A percentile compares a stretch with the other conserved stretches of the same genome.
Conservation (phyloP, 495 filamentous ascomycete genomes). For the Lasiosphaeria hispida region DNA sequence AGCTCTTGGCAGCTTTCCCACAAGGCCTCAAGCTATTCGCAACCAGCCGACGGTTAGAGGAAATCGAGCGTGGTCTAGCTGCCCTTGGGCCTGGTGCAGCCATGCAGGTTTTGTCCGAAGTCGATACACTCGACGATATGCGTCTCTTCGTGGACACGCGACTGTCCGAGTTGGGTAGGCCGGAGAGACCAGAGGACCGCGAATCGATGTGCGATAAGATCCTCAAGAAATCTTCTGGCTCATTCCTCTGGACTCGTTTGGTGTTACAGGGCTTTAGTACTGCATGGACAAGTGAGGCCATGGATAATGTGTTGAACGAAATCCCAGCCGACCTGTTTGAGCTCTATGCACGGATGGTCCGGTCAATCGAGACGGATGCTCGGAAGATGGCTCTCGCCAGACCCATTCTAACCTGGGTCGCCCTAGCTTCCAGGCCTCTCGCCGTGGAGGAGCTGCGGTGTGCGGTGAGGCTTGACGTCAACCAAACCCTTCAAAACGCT, state of each 20-base stretch:
- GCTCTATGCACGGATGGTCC: slow-evolving; percentile 28
- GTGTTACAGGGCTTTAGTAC: slow-evolving; percentile 31
- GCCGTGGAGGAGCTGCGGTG: slow-evolving; percentile 26
- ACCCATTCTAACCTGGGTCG: slow-evolving; percentile 31
- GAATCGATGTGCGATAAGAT: slow-evolving; percentile 30
- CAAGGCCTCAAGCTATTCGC: slow-evolving; percentile 19
- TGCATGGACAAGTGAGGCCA: slow-evolving; percentile 27
- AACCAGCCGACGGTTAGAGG: slow-evolving; percentile 23
- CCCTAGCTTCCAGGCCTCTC: slow-evolving; percentile 25
- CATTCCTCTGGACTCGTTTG: slow-evolving; percentile 35
- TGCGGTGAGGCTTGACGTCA: slow-evolving; percentile 30
- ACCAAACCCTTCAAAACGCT: slow-evolving; percentile 27
- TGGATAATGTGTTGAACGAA: slow-evolving; percentile 26
- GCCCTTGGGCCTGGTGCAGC: slow-evolving; percentile 12
- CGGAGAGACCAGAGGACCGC: slow-evolving; percentile 14
- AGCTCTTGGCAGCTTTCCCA: slow-evolving; percentile 14
- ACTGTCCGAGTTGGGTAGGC: slow-evolving; percentile 20
- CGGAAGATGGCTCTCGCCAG: slow-evolving; percentile 20
- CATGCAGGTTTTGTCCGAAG: slow-evolving; percentile 13
- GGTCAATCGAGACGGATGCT: slow-evolving; percentile 21
- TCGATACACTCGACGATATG: slow-evolving; percentile 30
- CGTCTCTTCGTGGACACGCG: slow-evolving; percentile 20
- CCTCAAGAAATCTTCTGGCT: slow-evolving; percentile 32
- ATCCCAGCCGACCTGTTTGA: slow-evolving; percentile 24
- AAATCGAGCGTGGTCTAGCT: slow-evolving; percentile 21